Conservation (phyloP, 1,284 basidiomycete genomes). For the Veloboletus limbatus region DNA sequence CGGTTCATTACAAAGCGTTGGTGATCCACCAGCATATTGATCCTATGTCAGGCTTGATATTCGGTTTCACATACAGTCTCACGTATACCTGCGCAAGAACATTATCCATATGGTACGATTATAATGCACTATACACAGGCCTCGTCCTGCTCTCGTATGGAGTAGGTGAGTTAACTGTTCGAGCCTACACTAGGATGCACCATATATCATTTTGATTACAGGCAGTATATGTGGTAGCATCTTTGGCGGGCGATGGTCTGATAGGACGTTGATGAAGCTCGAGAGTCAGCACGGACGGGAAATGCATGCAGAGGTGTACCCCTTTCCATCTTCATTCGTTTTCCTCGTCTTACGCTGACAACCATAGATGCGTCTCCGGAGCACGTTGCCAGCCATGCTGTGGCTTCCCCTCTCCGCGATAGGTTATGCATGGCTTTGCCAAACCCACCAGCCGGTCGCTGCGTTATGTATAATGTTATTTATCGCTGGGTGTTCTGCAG, state of each 20-base stretch:
- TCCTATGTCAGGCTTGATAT: conserved; percentile 53
- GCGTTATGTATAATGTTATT: conserved; percentile 65
- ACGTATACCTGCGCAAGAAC: conserved; percentile 77
- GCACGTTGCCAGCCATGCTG: conserved; percentile 54
- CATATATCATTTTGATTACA: conserved; percentile 14
- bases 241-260: conserved; percentile 79
- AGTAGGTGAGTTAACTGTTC: conserved; percentile 42
- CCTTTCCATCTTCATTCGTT: not conserved
- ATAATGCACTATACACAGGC: conserved; percentile 71
- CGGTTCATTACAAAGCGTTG: not conserved
- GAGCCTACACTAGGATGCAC: not conserved
- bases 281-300: conserved; percentile 60
- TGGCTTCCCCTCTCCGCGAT: conserved; percentile 59
- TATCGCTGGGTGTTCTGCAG: conserved; percentile 60
- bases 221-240: conserved; percentile 71
- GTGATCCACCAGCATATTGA: not conserved
- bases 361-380: conserved; percentile 68
- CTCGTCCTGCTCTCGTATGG: conserved; percentile 76
- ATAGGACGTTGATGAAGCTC: conserved; percentile 55
- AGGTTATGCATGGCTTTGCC: conserved; percentile 76
- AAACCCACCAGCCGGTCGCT: conserved; percentile 62
- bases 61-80: conserved; percentile 68
- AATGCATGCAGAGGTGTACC: conserved; percentile 60
- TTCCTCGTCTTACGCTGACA: not conserved
- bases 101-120: conserved; percentile 61